These are phyloP conservation scores for Bertia moriformis DNA, from an alignment of 2,329 filamentous ascomycete genomes.

Conservation along the genomic window DNA sequence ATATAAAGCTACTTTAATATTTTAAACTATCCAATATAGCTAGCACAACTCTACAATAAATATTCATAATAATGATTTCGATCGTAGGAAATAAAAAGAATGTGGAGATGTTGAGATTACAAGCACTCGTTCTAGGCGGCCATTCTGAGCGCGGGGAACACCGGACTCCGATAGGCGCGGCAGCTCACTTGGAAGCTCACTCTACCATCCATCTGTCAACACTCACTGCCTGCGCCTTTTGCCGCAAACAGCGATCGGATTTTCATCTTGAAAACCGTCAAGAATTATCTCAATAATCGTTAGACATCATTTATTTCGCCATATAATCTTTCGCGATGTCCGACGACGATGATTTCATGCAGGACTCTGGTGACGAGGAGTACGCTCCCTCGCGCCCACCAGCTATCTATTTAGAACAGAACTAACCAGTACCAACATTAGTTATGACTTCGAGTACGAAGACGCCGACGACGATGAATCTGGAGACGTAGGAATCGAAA, in stretches of 20 bases:
- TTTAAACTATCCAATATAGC: no score
- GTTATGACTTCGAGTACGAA: slow-evolving; percentile 95
- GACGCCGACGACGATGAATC: slow-evolving; percentile 65
- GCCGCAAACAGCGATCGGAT: neutral
- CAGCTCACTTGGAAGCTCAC: neutral
- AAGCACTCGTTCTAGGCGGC: neutral
- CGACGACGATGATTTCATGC: slow-evolving; percentile 80
- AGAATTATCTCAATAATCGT: neutral
- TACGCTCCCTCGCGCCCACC: slow-evolving; percentile 28
- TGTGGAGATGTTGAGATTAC: no score
- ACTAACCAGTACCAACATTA: no score
- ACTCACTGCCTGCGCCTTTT: neutral
- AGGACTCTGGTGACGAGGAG: slow-evolving; percentile 78
- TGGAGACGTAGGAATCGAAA: slow-evolving; percentile 88
- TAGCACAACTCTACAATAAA: no score
- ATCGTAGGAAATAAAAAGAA: no score
- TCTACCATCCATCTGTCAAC: neutral
- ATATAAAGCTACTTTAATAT: no score
- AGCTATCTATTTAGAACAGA: no score
- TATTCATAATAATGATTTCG: no score
- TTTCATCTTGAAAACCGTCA: no score
- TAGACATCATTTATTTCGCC: neutral
- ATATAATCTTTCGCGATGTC: neutral
- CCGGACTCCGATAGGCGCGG: neutral
- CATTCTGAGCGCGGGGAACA: neutral